These are phyloP conservation scores for Macadamia integrifolia DNA, from an alignment of 164 flowering plant species.

Conservation along the genomic window DNA sequence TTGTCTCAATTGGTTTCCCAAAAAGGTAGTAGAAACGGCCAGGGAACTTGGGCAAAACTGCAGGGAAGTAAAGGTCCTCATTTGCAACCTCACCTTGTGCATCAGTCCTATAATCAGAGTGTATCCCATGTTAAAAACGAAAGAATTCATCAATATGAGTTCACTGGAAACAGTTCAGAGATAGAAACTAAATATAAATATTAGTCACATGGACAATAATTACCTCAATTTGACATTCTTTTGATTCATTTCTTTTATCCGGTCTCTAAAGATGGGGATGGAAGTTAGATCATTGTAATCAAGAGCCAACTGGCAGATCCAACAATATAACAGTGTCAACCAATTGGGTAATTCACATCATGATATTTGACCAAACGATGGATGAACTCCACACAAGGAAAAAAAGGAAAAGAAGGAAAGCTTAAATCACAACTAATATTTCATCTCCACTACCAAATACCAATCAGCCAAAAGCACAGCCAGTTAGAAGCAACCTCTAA, in stretches of 20 bases:
- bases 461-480: no score
- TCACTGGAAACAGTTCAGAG: no score
- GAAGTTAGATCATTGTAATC: constrained; percentile 70
- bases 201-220: neutral
- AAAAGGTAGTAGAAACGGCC: constrained; percentile 81
- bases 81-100: constrained; percentile 47
- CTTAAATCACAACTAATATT: neutral
- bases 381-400: neutral
- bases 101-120: constrained; percentile 31
- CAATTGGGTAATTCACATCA: neutral
- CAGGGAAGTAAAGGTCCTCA: constrained; percentile 47
- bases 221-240: constrained; percentile 42
- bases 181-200: neutral
- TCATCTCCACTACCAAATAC: neutral
- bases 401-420: neutral
- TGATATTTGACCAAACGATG: neutral
- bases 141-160: neutral
- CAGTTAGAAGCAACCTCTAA: no score
- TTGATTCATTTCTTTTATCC: constrained; percentile 21
- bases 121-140: neutral
- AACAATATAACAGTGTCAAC: neutral
- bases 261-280: constrained; percentile 53
- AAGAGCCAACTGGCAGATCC: constrained; percentile 34
- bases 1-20: constrained; percentile 76
- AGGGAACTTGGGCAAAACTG: constrained; percentile 66